A percentile compares a stretch with the other conserved stretches of the same genome.
These are phyloP conservation scores for Chlorella variabilis DNA, from an alignment of 163 green algal genomes.

Conservation along the genomic window DNA sequence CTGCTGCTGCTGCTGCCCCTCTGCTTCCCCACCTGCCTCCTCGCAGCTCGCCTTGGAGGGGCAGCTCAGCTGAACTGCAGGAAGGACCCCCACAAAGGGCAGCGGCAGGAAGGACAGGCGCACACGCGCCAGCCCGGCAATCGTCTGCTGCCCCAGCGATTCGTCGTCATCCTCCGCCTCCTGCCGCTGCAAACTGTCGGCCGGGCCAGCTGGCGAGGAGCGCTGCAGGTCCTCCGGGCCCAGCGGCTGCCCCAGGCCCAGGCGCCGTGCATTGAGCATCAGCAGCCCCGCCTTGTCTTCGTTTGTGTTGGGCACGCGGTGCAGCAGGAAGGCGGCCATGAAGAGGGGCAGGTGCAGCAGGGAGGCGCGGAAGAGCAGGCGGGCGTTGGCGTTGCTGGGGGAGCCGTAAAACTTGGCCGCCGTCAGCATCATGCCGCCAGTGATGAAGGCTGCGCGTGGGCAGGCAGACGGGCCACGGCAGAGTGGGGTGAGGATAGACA, in stretches of 20 bases:
- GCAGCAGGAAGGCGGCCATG: conserved; percentile 83
- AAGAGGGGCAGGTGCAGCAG: conserved; percentile 93
- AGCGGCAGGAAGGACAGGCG: not conserved
- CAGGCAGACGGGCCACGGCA: not conserved
- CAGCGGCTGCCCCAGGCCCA: conserved; percentile 37
- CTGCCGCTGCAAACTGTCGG: not conserved
- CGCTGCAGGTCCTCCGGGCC: not conserved
- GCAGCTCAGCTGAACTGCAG: conserved; percentile 40
- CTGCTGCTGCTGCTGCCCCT: conserved; percentile 4
- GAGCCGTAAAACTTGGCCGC: conserved; percentile 48
- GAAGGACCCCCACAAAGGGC: conserved; percentile 21
- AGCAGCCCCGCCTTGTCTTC: conserved; percentile 41
- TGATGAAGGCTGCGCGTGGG: conserved; percentile 47
- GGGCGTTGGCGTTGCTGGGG: conserved; percentile 66
- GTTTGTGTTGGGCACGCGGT: conserved; percentile 76
- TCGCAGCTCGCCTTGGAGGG: conserved; percentile 36
- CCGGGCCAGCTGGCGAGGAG: not conserved
- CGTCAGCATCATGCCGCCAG: conserved; percentile 48
- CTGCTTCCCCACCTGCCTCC: not conserved
- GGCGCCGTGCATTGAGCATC: conserved; percentile 29
- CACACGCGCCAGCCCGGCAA: not conserved
- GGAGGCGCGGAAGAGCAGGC: conserved; percentile 87
- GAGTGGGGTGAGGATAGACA: not conserved
- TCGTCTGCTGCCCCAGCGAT: not conserved
- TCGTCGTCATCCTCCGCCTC: not conserved